phyloP scores from a whole-genome alignment of 768 basidiomycete genomes.

The Auriscalpium vulgare region DNA sequence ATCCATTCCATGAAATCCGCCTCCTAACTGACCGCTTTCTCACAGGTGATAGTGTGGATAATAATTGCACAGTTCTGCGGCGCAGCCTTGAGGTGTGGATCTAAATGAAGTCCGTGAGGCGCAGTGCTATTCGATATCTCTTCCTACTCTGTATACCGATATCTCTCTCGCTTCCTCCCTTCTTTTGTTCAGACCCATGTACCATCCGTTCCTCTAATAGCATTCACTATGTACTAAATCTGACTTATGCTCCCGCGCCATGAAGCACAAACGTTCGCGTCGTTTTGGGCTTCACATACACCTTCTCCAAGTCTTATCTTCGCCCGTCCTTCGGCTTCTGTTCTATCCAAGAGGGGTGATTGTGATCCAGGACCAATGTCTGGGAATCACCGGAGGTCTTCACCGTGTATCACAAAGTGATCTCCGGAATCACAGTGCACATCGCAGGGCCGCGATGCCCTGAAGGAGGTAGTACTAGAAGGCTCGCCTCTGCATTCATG shows the following conservation, averaged over 20 bases:
- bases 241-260: neutral
- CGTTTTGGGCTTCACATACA: neutral
- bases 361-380: neutral
- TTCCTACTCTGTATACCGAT: neutral
- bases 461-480: too few species aligned
- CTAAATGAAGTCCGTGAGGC: conserved; percentile 16
- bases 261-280: neutral
- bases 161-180: neutral
- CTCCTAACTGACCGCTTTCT: conserved; percentile 9
- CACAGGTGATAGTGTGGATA: conserved; percentile 70
- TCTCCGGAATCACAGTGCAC: neutral
- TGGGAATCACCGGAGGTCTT: neutral
- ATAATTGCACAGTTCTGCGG: conserved; percentile 89
- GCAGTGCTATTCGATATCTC: neutral
- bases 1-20: conserved; percentile 1
- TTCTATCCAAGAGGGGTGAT: neutral
- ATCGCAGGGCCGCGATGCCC: too few species aligned
- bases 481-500: neutral
- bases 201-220: neutral
- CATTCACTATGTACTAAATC: neutral
- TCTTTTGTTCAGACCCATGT: neutral
- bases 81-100: conserved; percentile 59
- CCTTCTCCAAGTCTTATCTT: neutral
- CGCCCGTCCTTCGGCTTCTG: neutral
- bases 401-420: neutral